A percentile compares a stretch with the other conserved stretches of the same genome.
Conservation (phyloP, 2,329 filamentous ascomycete genomes). For the Fusarium poae region DNA sequence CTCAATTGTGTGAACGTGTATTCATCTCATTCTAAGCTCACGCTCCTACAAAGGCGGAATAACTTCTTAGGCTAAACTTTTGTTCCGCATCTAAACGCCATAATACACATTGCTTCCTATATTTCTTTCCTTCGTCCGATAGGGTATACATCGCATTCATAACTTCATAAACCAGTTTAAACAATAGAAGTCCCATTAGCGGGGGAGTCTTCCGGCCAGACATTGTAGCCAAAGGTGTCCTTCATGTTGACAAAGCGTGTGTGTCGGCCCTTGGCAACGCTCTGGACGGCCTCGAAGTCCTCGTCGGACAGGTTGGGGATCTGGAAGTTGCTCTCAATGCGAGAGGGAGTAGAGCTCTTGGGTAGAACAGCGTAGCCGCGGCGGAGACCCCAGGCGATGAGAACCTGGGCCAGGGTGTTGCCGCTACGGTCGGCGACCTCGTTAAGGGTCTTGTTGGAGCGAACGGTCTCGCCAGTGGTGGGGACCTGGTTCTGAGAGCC, state of each 20-base stretch:
- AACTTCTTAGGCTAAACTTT: not conserved
- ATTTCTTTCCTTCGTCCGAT: slow-evolving; percentile 4
- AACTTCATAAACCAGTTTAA: slow-evolving; percentile 28
- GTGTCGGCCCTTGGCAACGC: slow-evolving; percentile 67
- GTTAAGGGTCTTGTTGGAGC: slow-evolving; percentile 58
- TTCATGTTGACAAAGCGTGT: slow-evolving; percentile 85
- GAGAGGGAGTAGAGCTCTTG: slow-evolving; percentile 75
- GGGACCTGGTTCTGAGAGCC: slow-evolving; percentile 63
- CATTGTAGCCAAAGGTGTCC: slow-evolving; percentile 81
- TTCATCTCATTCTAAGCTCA: slow-evolving; percentile 5
- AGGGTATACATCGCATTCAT: slow-evolving; percentile 34
- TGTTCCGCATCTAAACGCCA: slow-evolving; percentile 31
- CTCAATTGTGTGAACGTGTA: not conserved
- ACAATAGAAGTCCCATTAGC: slow-evolving; percentile 36
- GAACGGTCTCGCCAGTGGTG: slow-evolving; percentile 47
- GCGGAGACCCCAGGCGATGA: slow-evolving; percentile 72
- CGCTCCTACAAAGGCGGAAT: not conserved
- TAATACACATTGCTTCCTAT: slow-evolving; percentile 11
- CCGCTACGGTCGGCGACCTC: slow-evolving; percentile 65
- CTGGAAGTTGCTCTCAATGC: slow-evolving; percentile 62
- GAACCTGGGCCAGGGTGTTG: slow-evolving; percentile 65
- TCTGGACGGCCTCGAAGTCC: slow-evolving; percentile 65
- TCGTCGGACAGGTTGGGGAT: slow-evolving; percentile 57
- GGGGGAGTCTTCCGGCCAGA: slow-evolving; percentile 71
- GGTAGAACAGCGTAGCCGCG: slow-evolving; percentile 76